Evolutionary conservation across 2,329 filamentous ascomycete genomes (phyloP).

Genomic region (Penicillium sp.): DNA sequence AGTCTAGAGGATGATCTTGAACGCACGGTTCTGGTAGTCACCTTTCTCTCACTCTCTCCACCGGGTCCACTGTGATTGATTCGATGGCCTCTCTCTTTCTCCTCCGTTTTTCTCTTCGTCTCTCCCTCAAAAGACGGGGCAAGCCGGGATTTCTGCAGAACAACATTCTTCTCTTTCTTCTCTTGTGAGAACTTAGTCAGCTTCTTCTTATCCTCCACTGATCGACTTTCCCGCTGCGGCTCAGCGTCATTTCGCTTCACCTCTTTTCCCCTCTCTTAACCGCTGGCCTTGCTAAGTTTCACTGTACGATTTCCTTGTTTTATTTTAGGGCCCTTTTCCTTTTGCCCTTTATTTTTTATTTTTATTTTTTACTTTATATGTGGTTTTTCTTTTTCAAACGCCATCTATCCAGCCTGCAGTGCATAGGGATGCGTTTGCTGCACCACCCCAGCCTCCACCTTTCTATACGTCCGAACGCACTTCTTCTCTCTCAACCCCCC

Average conservation of each 20-base stretch:
- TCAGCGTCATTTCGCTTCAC: conserved; percentile 21
- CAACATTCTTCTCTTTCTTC: conserved; percentile 15
- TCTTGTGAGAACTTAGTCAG: conserved; percentile 25
- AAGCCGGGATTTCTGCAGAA: conserved; percentile 15
- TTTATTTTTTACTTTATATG: conserved; percentile 4
- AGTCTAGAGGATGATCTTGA: conserved; percentile 13
- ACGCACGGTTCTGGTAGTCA: conserved; percentile 9
- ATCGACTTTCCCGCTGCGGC: conserved; percentile 28
- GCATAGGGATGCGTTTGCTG: conserved; percentile 29
- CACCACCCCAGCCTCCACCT: conserved; percentile 23
- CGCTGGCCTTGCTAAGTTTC: conserved; percentile 1
- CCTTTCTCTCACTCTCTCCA: neutral
- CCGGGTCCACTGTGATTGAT: conserved; percentile 12
- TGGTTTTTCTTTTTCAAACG: conserved; percentile 14
- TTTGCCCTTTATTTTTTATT: conserved; percentile 15
- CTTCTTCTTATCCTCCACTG: conserved; percentile 19
- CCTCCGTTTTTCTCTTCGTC: conserved; percentile 16
- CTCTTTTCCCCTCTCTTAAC: conserved; percentile 10
- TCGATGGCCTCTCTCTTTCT: conserved; percentile 21
- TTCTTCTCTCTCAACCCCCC: conserved; percentile 6
- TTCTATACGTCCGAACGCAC: conserved; percentile 12
- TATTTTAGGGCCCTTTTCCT: conserved; percentile 8
- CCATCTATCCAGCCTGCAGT: conserved; percentile 12
- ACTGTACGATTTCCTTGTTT: conserved; percentile 5
- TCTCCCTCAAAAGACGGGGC: conserved; percentile 25